A percentile compares a stretch with the other conserved stretches of the same genome.
These are phyloP conservation scores for Diversispora epigaea DNA, from an alignment of 192 early-diverging fungal genomes.

Conservation along the genomic window DNA sequence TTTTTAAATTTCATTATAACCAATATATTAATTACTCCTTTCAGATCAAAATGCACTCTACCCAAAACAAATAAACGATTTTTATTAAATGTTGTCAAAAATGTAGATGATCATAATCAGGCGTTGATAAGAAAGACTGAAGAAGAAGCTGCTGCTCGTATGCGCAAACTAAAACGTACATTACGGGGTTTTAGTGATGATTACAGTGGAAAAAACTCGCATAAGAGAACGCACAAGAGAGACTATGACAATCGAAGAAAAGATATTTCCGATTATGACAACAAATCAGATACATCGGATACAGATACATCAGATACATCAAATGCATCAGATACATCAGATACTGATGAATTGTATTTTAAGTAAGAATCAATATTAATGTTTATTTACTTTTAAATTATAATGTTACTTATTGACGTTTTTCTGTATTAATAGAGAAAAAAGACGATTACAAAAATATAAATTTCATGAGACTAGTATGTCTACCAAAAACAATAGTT, in stretches of 20 bases:
- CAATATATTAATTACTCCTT: constrained; percentile 15
- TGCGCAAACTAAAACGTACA: constrained; percentile 33
- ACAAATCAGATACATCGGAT: no score
- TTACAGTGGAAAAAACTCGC: background rate
- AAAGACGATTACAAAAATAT: no score
- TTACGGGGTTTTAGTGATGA: background rate
- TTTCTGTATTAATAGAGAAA: no score
- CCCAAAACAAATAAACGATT: constrained; percentile 62
- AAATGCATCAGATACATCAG: no score
- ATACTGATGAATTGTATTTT: no score
- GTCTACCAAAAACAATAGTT: background rate
- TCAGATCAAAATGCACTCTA: constrained; percentile 41
- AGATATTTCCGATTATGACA: no score
- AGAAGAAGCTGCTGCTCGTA: constrained; percentile 43
- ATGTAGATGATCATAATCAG: constrained; percentile 56
- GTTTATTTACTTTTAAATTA: no score
- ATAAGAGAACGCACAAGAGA: background rate
- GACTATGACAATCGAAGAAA: no score
- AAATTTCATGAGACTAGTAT: no score
- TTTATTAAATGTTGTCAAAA: constrained; percentile 54
- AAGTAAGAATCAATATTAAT: no score
- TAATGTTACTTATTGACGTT: no score
- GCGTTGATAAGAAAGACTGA: constrained; percentile 48
- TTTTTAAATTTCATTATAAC: constrained; percentile 15
- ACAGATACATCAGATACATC: no score